Conservation (phyloP, 352 stramenopile genomes). For the Phytophthora aleatoria region DNA sequence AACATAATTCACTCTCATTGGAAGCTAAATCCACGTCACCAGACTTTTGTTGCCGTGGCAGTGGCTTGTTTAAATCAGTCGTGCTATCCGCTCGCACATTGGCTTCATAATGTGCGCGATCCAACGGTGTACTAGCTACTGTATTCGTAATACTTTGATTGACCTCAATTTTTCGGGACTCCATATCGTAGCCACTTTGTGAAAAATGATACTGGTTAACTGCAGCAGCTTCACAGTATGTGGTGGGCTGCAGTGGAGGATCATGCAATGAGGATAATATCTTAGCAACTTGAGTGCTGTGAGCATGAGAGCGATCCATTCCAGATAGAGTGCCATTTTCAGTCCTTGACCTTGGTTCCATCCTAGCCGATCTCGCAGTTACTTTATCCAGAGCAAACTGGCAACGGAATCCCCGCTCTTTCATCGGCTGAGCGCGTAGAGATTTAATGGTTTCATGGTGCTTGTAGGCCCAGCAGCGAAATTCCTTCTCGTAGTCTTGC, state of each 20-base stretch:
- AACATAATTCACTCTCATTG: not conserved
- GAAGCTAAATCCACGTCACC: not conserved
- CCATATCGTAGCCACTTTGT: not conserved
- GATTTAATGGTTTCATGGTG: not conserved
- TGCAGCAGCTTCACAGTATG: not conserved
- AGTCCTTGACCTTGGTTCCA: not conserved
- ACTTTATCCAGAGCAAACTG: constrained; percentile 7
- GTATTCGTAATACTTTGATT: not conserved
- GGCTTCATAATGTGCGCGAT: not conserved
- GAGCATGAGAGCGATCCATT: not conserved
- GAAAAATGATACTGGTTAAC: not conserved
- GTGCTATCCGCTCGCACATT: not conserved
- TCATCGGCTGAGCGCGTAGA: not conserved
- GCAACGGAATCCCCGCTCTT: constrained; percentile 4
- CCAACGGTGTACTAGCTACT: not conserved
- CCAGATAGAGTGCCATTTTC: not conserved
- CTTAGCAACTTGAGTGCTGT: not conserved
- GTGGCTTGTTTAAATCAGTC: not conserved
- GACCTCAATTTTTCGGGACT: not conserved
- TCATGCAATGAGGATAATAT: not conserved
- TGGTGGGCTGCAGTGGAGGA: not conserved
- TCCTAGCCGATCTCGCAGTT: not conserved
- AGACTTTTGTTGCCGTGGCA: not conserved
- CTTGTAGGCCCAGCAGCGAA: constrained; percentile 4
- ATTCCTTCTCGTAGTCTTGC: not conserved